Conservation (phyloP, 1,284 basidiomycete species). For the Malassezia restricta region DNA sequence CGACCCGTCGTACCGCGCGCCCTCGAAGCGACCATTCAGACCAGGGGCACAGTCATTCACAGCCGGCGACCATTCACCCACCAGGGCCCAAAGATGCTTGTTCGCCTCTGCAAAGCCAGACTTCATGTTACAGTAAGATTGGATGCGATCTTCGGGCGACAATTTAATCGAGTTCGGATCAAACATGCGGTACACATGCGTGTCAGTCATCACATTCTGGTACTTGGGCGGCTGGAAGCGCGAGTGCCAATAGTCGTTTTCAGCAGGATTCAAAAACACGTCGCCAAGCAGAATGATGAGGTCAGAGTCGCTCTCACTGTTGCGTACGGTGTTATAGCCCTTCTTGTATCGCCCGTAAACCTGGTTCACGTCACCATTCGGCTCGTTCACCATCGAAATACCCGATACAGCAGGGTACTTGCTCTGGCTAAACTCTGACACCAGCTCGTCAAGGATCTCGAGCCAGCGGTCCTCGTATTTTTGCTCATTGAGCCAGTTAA, state of each 20-base stretch:
- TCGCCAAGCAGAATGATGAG: slow-evolving; percentile 58
- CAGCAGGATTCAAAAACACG: slow-evolving; percentile 63
- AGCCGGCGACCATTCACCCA: slow-evolving; percentile 50
- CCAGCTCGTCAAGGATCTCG: slow-evolving; percentile 54
- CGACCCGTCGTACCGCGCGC: slow-evolving; percentile 69
- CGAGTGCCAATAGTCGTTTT: slow-evolving; percentile 55
- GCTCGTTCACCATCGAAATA: slow-evolving; percentile 40
- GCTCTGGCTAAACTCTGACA: slow-evolving; percentile 21
- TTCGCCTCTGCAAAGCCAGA: slow-evolving; percentile 23
- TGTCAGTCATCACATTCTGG: slow-evolving; percentile 63
- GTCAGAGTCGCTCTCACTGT: slow-evolving; percentile 16
- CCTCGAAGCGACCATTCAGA: slow-evolving; percentile 55
- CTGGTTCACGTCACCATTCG: slow-evolving; percentile 20
- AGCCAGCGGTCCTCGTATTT: slow-evolving; percentile 62
- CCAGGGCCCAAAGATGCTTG: slow-evolving; percentile 27
- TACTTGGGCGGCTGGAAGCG: slow-evolving; percentile 55
- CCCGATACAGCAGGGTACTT: slow-evolving; percentile 32
- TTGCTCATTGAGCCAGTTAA: slow-evolving; percentile 60
- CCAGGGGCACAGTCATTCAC: slow-evolving; percentile 73
- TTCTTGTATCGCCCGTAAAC: slow-evolving; percentile 26
- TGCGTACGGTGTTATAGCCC: slow-evolving; percentile 33
- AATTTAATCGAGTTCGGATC: slow-evolving; percentile 19
- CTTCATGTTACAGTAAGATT: slow-evolving; percentile 32
- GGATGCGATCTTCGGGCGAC: slow-evolving; percentile 24
- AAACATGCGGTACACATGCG: slow-evolving; percentile 44